Evolutionary conservation across 2,329 filamentous ascomycete genomes (phyloP), one percentile per base, ranked within the genome.

Genomic region (Talaromyces sp.): DNA sequence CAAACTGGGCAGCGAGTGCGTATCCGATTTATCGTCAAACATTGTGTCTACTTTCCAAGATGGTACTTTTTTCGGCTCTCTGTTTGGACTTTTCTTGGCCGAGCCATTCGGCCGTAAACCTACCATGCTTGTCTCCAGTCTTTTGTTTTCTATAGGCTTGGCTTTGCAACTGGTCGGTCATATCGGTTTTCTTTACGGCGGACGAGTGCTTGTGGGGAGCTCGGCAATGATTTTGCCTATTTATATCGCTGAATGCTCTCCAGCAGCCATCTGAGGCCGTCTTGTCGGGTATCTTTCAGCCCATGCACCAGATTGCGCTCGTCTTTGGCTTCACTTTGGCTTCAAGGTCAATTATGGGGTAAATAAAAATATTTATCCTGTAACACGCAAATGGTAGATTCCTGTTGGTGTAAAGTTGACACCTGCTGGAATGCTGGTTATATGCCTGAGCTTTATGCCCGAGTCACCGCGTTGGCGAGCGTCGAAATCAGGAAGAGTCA

Each of bases 401-500:
- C 87, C 87, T 0, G 77, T 89, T 3, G 80, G 82, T 4, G 76
- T 88, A 38, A 87, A 89, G 70, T 80, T 80, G 57, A 73, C 89
- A 3, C 86, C 87, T 0, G 86, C 85, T 1, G 65, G 83, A 5
- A 71, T 86, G 6, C 78, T 89, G n/a, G 75, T 86, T 24, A 49
- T 78, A 13, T 83, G 84, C 64, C 85, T 89, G 77, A 67, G 82
- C 3, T 73, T 84, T 56, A 85, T 85, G 66, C 80, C 82, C 66
- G 86, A 88, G 65, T 85, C 84, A 8, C 86, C 86, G 13, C 80
- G 87, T 64, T 89, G 84, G 82, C 81, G 86, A 31, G 87, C 86
- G 24, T 83, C 85, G 64, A 79, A 83, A 64, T 84, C 88, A 65
- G 81, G 86, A 63, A 87, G 86, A 85, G 84, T 88, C 50, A 76